Percentiles rank a stretch among this genome's conserved stretches.
Evolutionary conservation across 164 flowering plant species (phyloP).

Genomic region (Sedum album): DNA sequence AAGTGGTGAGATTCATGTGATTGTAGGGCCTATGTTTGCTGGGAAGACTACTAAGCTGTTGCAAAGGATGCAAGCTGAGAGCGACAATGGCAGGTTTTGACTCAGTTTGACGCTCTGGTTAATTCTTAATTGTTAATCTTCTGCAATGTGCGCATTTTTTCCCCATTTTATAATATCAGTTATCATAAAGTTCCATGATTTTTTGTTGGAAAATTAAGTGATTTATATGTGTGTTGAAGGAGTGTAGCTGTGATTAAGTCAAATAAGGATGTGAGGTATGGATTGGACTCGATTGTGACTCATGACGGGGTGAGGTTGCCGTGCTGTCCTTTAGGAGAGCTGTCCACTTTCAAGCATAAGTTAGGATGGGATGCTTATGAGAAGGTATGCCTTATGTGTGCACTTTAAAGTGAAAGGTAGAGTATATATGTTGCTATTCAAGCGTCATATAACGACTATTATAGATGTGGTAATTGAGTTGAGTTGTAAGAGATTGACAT

Average conservation of each 20-base stretch:
- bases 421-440: too few relatives aligned
- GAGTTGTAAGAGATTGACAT: too few relatives aligned
- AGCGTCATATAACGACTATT: too few relatives aligned
- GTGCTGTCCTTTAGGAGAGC: conserved; percentile 65
- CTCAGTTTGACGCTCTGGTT: not conserved
- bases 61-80: conserved; percentile 37
- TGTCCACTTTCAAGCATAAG: conserved; percentile 51
- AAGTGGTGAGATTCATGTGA: conserved; percentile 55
- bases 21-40: conserved; percentile 73
- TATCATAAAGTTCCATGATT: too few relatives aligned
- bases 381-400: conserved; percentile 23
- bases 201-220: not conserved
- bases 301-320: conserved; percentile 88
- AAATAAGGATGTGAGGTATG: conserved; percentile 80
- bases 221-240: conserved; percentile 29
- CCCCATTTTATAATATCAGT: not conserved
- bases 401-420: too few relatives aligned
- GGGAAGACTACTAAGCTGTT: conserved; percentile 64
- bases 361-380: conserved; percentile 53
- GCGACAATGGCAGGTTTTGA: conserved; percentile 42
- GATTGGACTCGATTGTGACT: conserved; percentile 68
- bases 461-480: too few relatives aligned
- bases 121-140: not conserved
- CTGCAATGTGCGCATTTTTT: not conserved
- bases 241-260: conserved; percentile 77